phyloP scores from a whole-genome alignment of 768 basidiomycete genomes.

The Kwoniella sp. region DNA sequence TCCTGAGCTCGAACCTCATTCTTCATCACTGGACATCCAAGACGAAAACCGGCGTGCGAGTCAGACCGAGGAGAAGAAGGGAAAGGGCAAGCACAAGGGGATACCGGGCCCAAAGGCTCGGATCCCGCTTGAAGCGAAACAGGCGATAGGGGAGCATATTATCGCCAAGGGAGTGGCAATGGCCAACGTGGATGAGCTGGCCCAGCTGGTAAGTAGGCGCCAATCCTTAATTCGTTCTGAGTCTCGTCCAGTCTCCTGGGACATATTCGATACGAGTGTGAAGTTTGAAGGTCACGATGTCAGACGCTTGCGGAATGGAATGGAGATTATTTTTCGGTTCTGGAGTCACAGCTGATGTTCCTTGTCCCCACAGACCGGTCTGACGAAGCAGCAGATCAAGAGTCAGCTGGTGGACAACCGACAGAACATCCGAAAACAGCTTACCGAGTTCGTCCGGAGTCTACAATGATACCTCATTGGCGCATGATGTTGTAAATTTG shows the following conservation, averaged over 20 bases:
- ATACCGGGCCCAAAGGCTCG: constrained; percentile 23
- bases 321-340: neutral
- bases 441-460: constrained; percentile 25
- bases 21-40: neutral
- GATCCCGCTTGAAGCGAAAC: constrained; percentile 19
- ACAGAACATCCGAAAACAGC: constrained; percentile 33
- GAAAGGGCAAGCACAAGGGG: constrained; percentile 22
- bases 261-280: too few relatives aligned
- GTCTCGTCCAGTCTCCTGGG: neutral
- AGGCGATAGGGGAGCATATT: constrained; percentile 28
- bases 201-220: constrained; percentile 22
- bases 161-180: constrained; percentile 24
- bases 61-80: neutral
- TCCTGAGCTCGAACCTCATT: neutral
- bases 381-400: constrained; percentile 38
- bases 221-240: neutral
- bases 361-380: constrained; percentile 27
- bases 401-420: constrained; percentile 34
- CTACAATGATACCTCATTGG: constrained; percentile 10
- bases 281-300: too few relatives aligned
- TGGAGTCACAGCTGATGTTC: neutral
- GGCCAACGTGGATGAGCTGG: constrained; percentile 26
- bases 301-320: too few relatives aligned
- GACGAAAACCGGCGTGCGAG: neutral
- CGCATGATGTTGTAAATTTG: neutral